Evolutionary conservation across 75 land plant genomes (phyloP).

Genomic region (Cunninghamia lanceolata): DNA sequence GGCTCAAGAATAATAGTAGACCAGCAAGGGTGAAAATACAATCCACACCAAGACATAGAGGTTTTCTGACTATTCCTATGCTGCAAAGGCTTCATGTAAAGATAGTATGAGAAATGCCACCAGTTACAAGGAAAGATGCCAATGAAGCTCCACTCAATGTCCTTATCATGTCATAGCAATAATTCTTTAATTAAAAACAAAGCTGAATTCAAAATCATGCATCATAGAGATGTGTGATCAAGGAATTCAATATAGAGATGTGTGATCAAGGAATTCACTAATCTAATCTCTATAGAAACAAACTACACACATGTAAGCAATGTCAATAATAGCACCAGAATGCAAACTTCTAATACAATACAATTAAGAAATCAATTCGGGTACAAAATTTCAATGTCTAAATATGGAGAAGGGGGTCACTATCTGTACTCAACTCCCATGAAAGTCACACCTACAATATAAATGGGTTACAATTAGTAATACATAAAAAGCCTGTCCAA

Average conservation of each 20-base stretch:
- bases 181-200: neutral
- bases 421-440: neutral
- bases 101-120: neutral
- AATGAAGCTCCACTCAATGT: neutral
- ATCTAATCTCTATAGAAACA: neutral
- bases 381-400: neutral
- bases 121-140: neutral
- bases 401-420: neutral
- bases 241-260: neutral
- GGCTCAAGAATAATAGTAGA: neutral
- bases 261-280: neutral
- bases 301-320: neutral
- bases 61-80: neutral
- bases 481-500: neutral
- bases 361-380: neutral
- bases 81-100: neutral
- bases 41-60: neutral
- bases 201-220: neutral
- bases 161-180: neutral
- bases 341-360: neutral
- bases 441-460: neutral
- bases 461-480: neutral
- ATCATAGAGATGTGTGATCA: neutral
- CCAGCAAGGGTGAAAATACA: neutral
- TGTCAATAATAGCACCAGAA: neutral